Evolutionary conservation across 2,329 filamentous ascomycete genomes (phyloP).

Genomic region (Phoma herbarum): DNA sequence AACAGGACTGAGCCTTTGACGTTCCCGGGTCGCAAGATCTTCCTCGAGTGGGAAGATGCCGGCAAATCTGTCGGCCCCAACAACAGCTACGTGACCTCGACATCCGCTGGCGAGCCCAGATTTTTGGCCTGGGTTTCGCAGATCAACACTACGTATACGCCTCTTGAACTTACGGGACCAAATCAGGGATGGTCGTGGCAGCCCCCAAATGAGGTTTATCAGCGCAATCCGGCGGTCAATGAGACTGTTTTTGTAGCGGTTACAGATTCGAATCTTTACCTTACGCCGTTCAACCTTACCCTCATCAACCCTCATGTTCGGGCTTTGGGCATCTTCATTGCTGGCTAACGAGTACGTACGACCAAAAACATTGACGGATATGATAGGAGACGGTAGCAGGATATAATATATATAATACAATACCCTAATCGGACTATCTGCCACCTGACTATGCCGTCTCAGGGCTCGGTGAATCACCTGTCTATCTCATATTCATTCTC

Average conservation of each 20-base stretch:
- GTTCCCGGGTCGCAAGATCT: conserved; percentile 76
- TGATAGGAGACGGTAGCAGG: not conserved
- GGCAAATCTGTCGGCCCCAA: conserved; percentile 78
- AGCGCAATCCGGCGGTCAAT: conserved; percentile 74
- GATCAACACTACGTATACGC: conserved; percentile 65
- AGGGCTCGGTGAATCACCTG: not conserved
- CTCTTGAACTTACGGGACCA: conserved; percentile 69
- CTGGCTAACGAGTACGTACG: conserved; percentile 70
- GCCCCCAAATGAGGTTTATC: conserved; percentile 73
- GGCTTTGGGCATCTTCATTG: conserved; percentile 79
- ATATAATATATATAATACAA: not conserved
- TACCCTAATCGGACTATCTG: not conserved
- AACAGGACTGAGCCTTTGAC: conserved; percentile 77
- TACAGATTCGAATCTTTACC: conserved; percentile 71
- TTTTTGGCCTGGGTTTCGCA: conserved; percentile 81
- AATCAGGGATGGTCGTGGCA: conserved; percentile 73
- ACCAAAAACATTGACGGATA: too few relatives aligned
- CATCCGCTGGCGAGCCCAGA: conserved; percentile 65
- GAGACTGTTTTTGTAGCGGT: conserved; percentile 81
- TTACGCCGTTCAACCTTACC: conserved; percentile 80
- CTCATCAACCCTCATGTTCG: conserved; percentile 79
- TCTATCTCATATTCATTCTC: not conserved
- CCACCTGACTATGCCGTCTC: not conserved
- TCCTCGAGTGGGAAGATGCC: conserved; percentile 75
- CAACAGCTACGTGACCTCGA: conserved; percentile 77